phyloP scores from a whole-genome alignment of 768 basidiomycete species.

The Lentinula sp. region DNA sequence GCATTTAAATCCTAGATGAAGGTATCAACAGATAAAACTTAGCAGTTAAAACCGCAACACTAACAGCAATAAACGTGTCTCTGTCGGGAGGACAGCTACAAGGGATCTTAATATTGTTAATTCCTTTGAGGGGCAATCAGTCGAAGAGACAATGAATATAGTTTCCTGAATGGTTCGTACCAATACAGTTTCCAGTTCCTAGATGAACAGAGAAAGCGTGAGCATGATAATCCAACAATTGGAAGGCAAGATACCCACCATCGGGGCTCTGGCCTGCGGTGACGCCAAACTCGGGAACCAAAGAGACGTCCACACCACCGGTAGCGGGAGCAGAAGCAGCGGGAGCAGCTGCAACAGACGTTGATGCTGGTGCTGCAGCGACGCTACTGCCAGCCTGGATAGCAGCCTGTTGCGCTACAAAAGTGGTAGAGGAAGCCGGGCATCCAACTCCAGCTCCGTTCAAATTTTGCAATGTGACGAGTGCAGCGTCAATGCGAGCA shows the following conservation, averaged over 20 bases:
- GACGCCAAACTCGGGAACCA: conserved; percentile 57
- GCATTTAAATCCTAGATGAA: conserved; percentile 32
- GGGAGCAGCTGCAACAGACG: conserved; percentile 17
- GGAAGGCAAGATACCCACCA: conserved; percentile 7
- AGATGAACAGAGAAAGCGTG: background rate
- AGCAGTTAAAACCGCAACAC: background rate
- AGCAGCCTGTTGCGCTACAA: conserved; percentile 25
- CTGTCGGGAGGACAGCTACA: conserved; percentile 62
- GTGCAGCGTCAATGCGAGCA: conserved; percentile 51
- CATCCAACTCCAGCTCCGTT: conserved; percentile 65
- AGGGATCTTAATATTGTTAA: conserved; percentile 55
- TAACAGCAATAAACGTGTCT: conserved; percentile 33
- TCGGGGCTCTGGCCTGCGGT: conserved; percentile 55
- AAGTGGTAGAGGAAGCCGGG: conserved; percentile 56
- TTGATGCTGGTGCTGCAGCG: background rate
- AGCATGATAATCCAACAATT: background rate
- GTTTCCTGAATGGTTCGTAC: conserved; percentile 14
- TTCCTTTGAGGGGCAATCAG: conserved; percentile 43
- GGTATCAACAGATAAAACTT: background rate
- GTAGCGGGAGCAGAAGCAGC: conserved; percentile 17
- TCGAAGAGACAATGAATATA: conserved; percentile 41
- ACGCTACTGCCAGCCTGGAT: conserved; percentile 8
- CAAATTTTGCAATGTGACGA: conserved; percentile 68
- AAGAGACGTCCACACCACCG: conserved; percentile 41
- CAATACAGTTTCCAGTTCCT: conserved; percentile 68